phyloP scores from a whole-genome alignment of 2,329 filamentous ascomycete genomes.

The Monosporascus sp. region DNA sequence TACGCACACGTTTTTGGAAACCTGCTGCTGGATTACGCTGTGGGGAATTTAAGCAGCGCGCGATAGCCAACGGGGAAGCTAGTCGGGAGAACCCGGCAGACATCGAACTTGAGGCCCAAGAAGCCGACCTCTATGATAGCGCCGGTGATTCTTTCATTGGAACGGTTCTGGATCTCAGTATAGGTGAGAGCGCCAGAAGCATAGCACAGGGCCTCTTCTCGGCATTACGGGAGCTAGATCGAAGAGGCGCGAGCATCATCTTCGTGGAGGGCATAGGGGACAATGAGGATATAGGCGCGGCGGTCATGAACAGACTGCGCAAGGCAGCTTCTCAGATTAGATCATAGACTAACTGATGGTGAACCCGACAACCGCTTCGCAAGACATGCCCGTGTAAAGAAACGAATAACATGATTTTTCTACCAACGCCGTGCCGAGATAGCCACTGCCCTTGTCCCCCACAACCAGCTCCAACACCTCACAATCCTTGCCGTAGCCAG shows the following conservation, averaged over 20 bases:
- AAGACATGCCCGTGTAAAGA: conserved; percentile 17
- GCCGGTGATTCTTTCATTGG: conserved; percentile 28
- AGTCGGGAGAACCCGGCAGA: conserved; percentile 14
- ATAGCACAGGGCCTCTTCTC: conserved; percentile 88
- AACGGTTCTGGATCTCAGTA: conserved; percentile 60
- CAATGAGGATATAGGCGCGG: conserved; percentile 76
- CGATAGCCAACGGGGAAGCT: conserved; percentile 17
- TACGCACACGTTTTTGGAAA: conserved; percentile 52
- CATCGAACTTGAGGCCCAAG: conserved; percentile 32
- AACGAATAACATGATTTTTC: conserved; percentile 16
- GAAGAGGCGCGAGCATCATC: conserved; percentile 72
- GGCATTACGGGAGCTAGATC: conserved; percentile 78
- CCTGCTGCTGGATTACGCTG: conserved; percentile 35
- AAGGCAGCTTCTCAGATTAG: conserved; percentile 66
- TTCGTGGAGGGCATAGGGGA: conserved; percentile 85
- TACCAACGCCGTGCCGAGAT: conserved; percentile 24
- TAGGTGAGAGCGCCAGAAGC: conserved; percentile 64
- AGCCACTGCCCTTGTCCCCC: conserved; percentile 14
- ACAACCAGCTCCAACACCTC: conserved; percentile 21
- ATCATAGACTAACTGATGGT: conserved; percentile 36
- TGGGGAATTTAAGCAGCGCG: conserved; percentile 25
- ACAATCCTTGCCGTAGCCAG: conserved; percentile 80
- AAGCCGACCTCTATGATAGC: conserved; percentile 33
- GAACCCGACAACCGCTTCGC: conserved; percentile 15
- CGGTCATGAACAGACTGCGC: conserved; percentile 76